Conservation (phyloP, 78 protist genomes). For the Dictyostelium intermedium region DNA sequence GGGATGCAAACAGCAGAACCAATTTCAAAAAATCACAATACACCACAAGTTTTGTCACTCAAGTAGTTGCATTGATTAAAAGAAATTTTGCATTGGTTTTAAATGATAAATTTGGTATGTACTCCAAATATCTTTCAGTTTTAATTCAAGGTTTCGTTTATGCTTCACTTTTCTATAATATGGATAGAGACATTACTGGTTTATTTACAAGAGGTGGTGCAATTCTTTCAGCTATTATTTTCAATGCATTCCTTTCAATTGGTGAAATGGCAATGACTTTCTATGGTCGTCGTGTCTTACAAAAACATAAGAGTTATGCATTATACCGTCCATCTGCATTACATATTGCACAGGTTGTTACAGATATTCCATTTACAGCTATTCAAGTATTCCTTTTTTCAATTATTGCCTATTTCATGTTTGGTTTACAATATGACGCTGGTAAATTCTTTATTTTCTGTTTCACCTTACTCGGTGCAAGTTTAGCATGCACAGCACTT, state of each 20-base stretch:
- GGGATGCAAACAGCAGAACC: constrained; percentile 23
- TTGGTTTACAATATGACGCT: constrained; percentile 23
- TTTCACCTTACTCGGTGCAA: constrained; percentile 36
- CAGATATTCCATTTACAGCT: constrained; percentile 31
- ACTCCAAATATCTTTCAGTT: constrained; percentile 10
- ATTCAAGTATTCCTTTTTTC: constrained; percentile 28
- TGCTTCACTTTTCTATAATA: constrained; percentile 28
- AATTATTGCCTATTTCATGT: constrained; percentile 63
- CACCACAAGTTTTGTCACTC: constrained; percentile 62
- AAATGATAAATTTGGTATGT: constrained; percentile 32
- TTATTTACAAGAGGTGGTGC: constrained; percentile 69
- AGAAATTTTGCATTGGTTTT: constrained; percentile 15
- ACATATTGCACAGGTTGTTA: constrained; percentile 45
- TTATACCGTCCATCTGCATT: constrained; percentile 67
- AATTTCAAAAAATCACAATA: constrained; percentile 15
- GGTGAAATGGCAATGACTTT: constrained; percentile 49
- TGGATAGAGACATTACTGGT: constrained; percentile 3
- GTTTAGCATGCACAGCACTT: constrained; percentile 14
- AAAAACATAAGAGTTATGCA: constrained; percentile 71
- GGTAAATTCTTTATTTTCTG: constrained; percentile 61
- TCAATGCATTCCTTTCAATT: constrained; percentile 14
- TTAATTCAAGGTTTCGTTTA: constrained; percentile 26
- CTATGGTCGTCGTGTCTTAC: constrained; percentile 44
- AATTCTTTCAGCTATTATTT: constrained; percentile 23
- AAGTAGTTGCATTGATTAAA: constrained; percentile 37